Conservation (phyloP, 202 grass and related monocot genomes). For the Panicum virgatum region DNA sequence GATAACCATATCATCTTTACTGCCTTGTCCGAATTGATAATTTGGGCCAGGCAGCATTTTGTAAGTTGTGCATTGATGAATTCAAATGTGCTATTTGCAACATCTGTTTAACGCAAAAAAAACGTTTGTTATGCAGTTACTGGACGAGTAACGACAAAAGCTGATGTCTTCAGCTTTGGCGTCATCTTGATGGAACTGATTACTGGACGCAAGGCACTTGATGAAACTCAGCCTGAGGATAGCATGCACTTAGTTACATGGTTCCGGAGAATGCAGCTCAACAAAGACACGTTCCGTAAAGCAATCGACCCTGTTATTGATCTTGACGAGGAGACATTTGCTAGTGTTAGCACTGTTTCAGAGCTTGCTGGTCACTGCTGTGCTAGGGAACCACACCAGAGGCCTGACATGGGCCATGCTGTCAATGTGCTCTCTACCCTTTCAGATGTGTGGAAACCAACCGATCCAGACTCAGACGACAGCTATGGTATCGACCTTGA, state of each 20-base stretch:
- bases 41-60: conserved; percentile 14
- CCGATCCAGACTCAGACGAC: conserved; percentile 81
- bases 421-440: conserved; percentile 90
- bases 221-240: conserved; percentile 84
- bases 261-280: conserved; percentile 91
- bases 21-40: conserved; percentile 2
- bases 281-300: conserved; percentile 71
- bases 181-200: conserved; percentile 98
- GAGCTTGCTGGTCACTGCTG: conserved; percentile 91
- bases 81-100: background rate
- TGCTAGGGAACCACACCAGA: conserved; percentile 81
- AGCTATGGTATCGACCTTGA: conserved; percentile 91
- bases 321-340: conserved; percentile 77
- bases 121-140: conserved; percentile 70
- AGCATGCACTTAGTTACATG: conserved; percentile 95
- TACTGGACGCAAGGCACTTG: conserved; percentile 82
- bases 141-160: conserved; percentile 94
- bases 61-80: background rate
- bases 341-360: conserved; percentile 75
- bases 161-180: conserved; percentile 95
- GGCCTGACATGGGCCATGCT: conserved; percentile 88
- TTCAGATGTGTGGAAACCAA: conserved; percentile 83
- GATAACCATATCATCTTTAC: background rate
- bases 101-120: conserved; percentile 1
- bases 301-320: conserved; percentile 64